These are phyloP conservation scores for Xenoacremonium recifei DNA, from an alignment of 2,329 filamentous ascomycete species.

Conservation along the genomic window DNA sequence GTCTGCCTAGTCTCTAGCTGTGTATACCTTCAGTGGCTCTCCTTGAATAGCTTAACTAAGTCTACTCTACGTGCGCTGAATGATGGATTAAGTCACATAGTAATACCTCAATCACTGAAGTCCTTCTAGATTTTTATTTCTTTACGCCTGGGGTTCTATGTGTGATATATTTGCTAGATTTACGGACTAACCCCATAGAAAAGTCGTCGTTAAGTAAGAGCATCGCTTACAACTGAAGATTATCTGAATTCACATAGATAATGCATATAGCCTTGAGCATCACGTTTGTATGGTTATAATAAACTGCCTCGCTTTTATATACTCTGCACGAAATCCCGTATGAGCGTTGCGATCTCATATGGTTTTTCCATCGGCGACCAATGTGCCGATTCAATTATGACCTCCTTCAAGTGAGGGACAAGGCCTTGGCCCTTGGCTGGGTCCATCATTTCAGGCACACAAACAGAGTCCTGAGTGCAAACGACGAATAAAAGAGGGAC, in stretches of 20 bases:
- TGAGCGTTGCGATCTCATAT: conserved; percentile 5
- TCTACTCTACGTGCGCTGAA: too few species aligned
- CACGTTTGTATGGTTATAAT: too few species aligned
- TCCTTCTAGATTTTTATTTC: too few species aligned
- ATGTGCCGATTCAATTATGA: conserved; percentile 6
- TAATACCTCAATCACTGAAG: background rate
- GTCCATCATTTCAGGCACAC: conserved; percentile 8
- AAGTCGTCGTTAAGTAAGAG: too few species aligned
- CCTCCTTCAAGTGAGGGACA: conserved; percentile 9
- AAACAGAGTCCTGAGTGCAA: conserved; percentile 7
- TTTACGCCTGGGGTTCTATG: too few species aligned
- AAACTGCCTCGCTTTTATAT: too few species aligned
- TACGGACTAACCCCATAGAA: too few species aligned
- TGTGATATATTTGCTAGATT: too few species aligned
- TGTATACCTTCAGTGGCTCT: too few species aligned
- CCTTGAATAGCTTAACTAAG: background rate
- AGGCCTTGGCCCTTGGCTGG: conserved; percentile 8
- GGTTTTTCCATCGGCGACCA: conserved; percentile 15
- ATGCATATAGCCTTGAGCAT: too few species aligned
- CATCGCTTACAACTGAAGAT: too few species aligned
- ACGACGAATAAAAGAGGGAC: conserved; percentile 5
- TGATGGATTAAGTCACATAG: background rate
- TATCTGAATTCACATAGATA: too few species aligned
- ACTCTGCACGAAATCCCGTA: conserved; percentile 7
- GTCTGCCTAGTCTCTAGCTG: conserved; percentile 1